Evolutionary conservation across 169 alveolate genomes (phyloP).

Genomic region (Theileria luwenshuni): DNA sequence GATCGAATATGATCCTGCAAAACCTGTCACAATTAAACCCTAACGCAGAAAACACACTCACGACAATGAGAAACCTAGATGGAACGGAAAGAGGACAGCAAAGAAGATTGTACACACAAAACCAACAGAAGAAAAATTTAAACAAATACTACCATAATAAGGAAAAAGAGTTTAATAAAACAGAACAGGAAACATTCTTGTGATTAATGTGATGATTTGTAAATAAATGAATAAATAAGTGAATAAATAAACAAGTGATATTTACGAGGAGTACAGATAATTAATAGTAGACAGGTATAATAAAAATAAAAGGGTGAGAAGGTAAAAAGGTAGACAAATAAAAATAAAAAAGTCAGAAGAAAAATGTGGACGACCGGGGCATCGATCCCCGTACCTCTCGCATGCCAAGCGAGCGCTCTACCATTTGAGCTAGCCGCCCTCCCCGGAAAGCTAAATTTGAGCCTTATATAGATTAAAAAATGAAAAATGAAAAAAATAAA

Average conservation of each 20-base stretch:
- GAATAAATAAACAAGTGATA: no score
- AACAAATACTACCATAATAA: background rate
- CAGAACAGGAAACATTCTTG: conserved; percentile 34
- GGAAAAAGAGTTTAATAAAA: conserved; percentile 7
- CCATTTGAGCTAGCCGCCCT: conserved; percentile 99
- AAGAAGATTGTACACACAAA: conserved; percentile 9
- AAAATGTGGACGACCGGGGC: conserved; percentile 91
- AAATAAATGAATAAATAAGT: background rate
- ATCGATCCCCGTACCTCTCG: conserved; percentile 99
- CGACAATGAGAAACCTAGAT: conserved; percentile 14
- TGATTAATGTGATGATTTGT: conserved; percentile 1
- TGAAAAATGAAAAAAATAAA: background rate
- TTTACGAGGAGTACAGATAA: background rate
- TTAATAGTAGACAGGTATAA: background rate
- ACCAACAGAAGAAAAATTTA: conserved; percentile 18
- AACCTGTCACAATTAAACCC: conserved; percentile 66
- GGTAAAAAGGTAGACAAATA: background rate
- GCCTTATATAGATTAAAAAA: background rate
- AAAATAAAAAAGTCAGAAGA: background rate
- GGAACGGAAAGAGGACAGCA: conserved; percentile 16
- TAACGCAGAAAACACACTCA: conserved; percentile 1
- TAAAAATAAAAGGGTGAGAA: background rate
- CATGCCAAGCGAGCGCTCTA: conserved; percentile 99
- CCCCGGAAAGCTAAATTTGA: background rate
- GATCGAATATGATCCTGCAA: conserved; percentile 83